phyloP scores from a whole-genome alignment of 192 early-diverging fungal genomes.

The Dissophora ornata region DNA sequence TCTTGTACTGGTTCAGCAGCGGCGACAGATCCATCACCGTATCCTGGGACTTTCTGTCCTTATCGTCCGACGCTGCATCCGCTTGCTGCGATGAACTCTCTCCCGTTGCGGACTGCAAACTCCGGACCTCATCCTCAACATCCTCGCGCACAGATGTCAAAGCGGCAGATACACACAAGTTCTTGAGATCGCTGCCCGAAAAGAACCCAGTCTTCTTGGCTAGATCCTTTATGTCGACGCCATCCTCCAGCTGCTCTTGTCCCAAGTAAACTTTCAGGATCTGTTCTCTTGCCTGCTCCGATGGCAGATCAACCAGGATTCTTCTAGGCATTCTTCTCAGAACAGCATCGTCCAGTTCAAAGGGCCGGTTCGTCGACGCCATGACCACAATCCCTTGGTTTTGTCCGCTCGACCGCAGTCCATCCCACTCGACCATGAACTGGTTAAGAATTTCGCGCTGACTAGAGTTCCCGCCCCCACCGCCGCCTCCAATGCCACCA shows the following conservation, averaged over 20 bases:
- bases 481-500: conserved; percentile 48
- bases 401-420: conserved; percentile 68
- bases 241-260: conserved; percentile 76
- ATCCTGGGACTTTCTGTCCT: conserved; percentile 10
- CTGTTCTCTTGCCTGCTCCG: conserved; percentile 73
- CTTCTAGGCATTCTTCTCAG: conserved; percentile 91
- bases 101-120: no score
- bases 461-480: conserved; percentile 61
- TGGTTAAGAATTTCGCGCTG: conserved; percentile 90
- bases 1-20: conserved; percentile 24
- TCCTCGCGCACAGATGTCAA: conserved; percentile 72
- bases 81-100: no score
- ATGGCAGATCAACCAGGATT: conserved; percentile 93
- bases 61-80: not conserved
- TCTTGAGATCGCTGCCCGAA: conserved; percentile 96
- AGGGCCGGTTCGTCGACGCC: conserved; percentile 96
- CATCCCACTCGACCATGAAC: conserved; percentile 99
- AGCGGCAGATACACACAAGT: conserved; percentile 90
- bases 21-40: conserved; percentile 36
- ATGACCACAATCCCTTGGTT: conserved; percentile 87
- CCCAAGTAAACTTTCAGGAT: conserved; percentile 83
- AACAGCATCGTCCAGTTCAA: conserved; percentile 97
- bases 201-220: conserved; percentile 81
- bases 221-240: conserved; percentile 70
- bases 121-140: conserved; percentile 58